Base-by-base conservation (phyloP, 2,329 filamentous ascomycete species). In the Fusarium longipes region DNA sequence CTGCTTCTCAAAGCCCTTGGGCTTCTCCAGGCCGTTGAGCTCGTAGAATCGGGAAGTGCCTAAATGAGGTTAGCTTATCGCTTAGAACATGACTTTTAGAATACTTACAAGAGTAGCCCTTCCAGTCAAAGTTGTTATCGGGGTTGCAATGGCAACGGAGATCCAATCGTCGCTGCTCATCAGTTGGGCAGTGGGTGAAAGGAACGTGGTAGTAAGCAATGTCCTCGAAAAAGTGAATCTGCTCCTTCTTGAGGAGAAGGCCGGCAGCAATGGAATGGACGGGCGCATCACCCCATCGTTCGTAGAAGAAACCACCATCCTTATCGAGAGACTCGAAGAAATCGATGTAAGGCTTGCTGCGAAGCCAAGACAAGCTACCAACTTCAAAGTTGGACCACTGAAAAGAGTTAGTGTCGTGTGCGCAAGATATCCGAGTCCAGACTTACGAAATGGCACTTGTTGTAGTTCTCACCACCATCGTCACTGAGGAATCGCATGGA, bases 321-420 rank as follows among this genome's bases (percentile, higher is more conserved):
- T 87, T 83, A 79, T 99, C 96, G 29, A 99, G 88, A 8, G 89
- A 86, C 49, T 94, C 88, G 75, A 99, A 99, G 82, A 89, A 99
- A 80, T 98, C 95, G 42, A 90, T 82, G 81, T 99, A 99, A 22
- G 92, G 86, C 77, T 94, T 84, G 69, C 93, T 96, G 68, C 96
- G 91, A 54, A 99, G 87, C 93, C 96, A 99, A 75, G 96, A 87
- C 36, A 99, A 86, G 80, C 91, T 96, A 68, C 95, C 96, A 71
- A 99, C 91, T 79, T 99, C 96, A 72, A 99, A 99, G 84, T 99
- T 99, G 76, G 95, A 98, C 96, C 96, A 99, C 92, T 95, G 61
- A 20, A 70, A 79, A 15, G 78, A 67, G 54, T 74, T 50, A 70
- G 50, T 15, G 44, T 39, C 18, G 32, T 8, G 17, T 39, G 5